phyloP scores from a whole-genome alignment of 305 asterid species.

The Euphrasia arctica region DNA sequence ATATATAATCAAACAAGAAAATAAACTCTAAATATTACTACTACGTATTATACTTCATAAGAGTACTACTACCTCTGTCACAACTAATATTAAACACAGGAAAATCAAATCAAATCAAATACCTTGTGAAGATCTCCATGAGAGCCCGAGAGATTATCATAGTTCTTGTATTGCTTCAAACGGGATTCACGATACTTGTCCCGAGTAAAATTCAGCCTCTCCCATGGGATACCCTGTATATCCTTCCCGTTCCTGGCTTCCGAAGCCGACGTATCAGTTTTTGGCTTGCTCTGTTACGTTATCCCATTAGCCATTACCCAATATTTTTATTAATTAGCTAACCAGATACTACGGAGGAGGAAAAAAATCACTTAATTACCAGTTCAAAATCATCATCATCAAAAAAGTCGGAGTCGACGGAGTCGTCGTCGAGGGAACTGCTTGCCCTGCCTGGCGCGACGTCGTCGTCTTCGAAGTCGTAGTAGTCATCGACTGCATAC shows the following conservation, averaged over 20 bases:
- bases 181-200: conserved; percentile 71
- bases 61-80: too few relatives aligned
- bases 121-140: conserved; percentile 69
- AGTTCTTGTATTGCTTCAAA: conserved; percentile 78
- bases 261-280: conserved; percentile 66
- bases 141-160: conserved; percentile 54
- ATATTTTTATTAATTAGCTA: conserved; percentile 3
- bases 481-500: conserved; percentile 48
- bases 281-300: conserved; percentile 43
- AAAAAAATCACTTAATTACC: conserved; percentile 31
- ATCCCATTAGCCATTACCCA: background rate
- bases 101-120: conserved; percentile 13
- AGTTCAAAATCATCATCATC: conserved; percentile 50
- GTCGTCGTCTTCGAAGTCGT: conserved; percentile 41
- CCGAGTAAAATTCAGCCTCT: conserved; percentile 70
- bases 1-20: background rate
- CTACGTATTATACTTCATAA: too few relatives aligned
- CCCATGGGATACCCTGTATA: conserved; percentile 98
- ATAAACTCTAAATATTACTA: background rate
- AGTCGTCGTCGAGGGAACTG: conserved; percentile 33
- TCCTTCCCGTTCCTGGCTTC: conserved; percentile 85
- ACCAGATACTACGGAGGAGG: background rate
- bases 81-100: background rate
- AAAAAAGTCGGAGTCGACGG: conserved; percentile 45
- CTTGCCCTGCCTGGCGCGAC: conserved; percentile 29